Conservation (phyloP, 352 stramenopile species). For the Thalassiosira exigua region DNA sequence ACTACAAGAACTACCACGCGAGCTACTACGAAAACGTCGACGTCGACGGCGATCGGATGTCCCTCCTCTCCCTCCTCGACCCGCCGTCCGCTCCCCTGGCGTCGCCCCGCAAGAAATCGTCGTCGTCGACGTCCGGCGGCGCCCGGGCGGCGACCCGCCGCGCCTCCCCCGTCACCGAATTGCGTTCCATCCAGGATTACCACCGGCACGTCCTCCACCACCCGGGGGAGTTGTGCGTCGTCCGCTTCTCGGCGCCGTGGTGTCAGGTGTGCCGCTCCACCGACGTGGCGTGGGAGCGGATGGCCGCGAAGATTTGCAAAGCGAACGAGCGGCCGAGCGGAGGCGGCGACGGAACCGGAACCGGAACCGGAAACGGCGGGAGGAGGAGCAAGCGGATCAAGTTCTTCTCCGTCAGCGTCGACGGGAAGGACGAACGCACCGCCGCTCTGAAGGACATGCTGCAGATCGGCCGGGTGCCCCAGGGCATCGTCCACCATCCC, state of each 20-base stretch:
- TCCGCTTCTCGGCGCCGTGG: conserved; percentile 36
- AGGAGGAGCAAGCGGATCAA: neutral
- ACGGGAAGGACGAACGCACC: conserved; percentile 3
- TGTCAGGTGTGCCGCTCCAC: conserved; percentile 30
- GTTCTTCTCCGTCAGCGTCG: conserved; percentile 25
- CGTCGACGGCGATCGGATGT: conserved; percentile 9
- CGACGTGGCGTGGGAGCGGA: conserved; percentile 29
- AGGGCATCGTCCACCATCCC: conserved; percentile 26
- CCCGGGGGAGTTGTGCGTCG: conserved; percentile 7
- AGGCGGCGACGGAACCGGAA: too few relatives aligned
- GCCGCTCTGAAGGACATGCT: conserved; percentile 27
- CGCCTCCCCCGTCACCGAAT: conserved; percentile 10
- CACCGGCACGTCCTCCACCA: conserved; percentile 14
- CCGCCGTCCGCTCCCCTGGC: neutral
- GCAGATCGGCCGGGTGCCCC: conserved; percentile 18
- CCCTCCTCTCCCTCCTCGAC: conserved; percentile 1
- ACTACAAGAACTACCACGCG: conserved; percentile 1
- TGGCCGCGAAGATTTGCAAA: conserved; percentile 18
- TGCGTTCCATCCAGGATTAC: conserved; percentile 34
- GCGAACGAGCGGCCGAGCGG: too few relatives aligned
- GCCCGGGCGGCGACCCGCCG: conserved; percentile 4
- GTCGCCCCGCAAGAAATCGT: neutral
- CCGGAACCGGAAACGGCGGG: too few relatives aligned
- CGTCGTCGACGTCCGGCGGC: conserved; percentile 1
- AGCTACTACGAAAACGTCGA: neutral